phyloP scores from a whole-genome alignment of 106 monocot genomes.

The Platanthera guangdongensis region DNA sequence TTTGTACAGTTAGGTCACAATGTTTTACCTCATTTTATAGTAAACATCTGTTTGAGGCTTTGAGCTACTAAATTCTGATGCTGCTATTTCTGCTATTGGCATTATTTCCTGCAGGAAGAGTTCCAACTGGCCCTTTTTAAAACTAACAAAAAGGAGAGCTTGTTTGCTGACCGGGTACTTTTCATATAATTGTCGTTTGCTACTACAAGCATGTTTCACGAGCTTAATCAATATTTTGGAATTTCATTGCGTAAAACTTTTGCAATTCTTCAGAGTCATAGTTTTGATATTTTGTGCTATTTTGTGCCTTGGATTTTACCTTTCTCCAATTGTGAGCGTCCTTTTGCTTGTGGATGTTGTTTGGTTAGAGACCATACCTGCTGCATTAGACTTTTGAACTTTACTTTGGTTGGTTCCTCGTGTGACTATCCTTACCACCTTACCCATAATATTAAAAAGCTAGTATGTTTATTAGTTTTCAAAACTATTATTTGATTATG shows the following conservation, averaged over 20 bases:
- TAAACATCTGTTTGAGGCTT: not conserved
- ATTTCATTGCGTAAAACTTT: not conserved
- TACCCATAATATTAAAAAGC: no score
- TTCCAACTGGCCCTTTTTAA: slow-evolving; percentile 54
- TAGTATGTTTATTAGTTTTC: no score
- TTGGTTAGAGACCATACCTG: no score
- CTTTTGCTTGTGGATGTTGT: no score
- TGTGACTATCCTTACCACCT: no score
- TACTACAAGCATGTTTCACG: not conserved
- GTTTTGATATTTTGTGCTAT: no score
- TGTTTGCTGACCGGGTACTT: slow-evolving; percentile 57
- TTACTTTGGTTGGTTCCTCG: no score
- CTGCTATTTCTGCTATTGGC: not conserved
- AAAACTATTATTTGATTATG: no score
- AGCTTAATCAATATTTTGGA: not conserved
- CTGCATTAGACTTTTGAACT: no score
- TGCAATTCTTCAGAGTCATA: no score
- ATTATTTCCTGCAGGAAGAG: slow-evolving; percentile 31
- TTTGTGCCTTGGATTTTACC: no score
- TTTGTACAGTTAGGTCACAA: not conserved
- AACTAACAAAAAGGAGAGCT: slow-evolving; percentile 57
- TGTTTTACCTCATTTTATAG: not conserved
- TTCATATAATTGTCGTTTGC: not conserved
- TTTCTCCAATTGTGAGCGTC: no score
- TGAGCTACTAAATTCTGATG: not conserved